Conservation (phyloP, 805 yeast species). For the Ogataea henricii region DNA sequence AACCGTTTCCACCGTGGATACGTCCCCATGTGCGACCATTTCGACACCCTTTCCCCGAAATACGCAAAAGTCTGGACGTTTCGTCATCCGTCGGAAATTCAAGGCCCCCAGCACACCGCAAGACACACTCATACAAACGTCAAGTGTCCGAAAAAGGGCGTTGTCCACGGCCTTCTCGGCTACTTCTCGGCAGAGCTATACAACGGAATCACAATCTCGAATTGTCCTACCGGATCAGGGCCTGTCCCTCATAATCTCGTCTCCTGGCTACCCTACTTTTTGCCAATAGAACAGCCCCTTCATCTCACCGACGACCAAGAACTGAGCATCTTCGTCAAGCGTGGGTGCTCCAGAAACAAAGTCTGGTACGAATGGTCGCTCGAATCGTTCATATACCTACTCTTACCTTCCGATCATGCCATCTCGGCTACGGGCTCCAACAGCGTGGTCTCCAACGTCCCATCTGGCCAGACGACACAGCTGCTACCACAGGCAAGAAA, state of each 20-base stretch:
- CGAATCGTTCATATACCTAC: constrained; percentile 49
- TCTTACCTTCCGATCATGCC: constrained; percentile 23
- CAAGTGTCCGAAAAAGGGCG: constrained; percentile 49
- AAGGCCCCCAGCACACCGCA: constrained; percentile 25
- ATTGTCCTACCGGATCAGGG: constrained; percentile 39
- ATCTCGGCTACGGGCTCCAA: constrained; percentile 17
- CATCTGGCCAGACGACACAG: too few species aligned
- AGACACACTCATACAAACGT: constrained; percentile 35
- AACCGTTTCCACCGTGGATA: constrained; percentile 28
- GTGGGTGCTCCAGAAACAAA: constrained; percentile 42
- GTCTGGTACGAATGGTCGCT: constrained; percentile 74
- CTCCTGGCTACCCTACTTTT: constrained; percentile 71
- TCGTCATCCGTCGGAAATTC: constrained; percentile 39
- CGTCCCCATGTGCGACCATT: constrained; percentile 34
- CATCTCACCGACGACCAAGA: constrained; percentile 55
- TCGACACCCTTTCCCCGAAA: constrained; percentile 47
- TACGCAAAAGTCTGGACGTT: constrained; percentile 63
- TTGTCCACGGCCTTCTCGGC: constrained; percentile 75
- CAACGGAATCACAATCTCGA: constrained; percentile 56
- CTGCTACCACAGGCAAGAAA: neutral
- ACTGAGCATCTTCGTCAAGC: constrained; percentile 51
- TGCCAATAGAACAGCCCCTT: constrained; percentile 60
- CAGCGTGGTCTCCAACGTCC: constrained; percentile 7
- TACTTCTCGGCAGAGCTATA: constrained; percentile 72
- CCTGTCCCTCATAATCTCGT: constrained; percentile 45